phyloP scores from a whole-genome alignment of 768 basidiomycete species.

The Amanita brunnescens region DNA sequence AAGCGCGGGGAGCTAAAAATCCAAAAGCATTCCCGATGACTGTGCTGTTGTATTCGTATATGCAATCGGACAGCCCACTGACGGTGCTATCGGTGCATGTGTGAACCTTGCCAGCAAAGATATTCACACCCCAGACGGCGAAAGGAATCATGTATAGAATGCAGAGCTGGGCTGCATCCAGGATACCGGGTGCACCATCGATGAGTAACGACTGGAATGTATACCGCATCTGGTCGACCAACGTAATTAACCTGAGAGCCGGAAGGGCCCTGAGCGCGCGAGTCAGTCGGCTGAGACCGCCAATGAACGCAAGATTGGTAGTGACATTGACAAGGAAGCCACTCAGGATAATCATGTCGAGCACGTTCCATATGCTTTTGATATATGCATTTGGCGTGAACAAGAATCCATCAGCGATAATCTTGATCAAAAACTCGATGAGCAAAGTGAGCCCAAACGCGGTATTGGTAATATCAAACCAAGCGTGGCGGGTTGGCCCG shows the following conservation, averaged over 20 bases:
- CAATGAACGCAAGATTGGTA: constrained; percentile 64
- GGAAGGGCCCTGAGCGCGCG: constrained; percentile 82
- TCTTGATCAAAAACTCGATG: constrained; percentile 81
- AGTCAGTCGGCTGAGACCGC: constrained; percentile 74
- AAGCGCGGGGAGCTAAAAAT: constrained; percentile 77
- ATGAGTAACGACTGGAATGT: constrained; percentile 86
- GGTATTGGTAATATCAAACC: constrained; percentile 83
- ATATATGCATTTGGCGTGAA: constrained; percentile 91
- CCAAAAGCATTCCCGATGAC: constrained; percentile 53
- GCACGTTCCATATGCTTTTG: constrained; percentile 83
- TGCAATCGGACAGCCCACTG: constrained; percentile 54
- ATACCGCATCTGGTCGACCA: constrained; percentile 77
- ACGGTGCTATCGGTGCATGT: constrained; percentile 66
- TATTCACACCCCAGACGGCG: constrained; percentile 90
- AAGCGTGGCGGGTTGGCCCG: constrained; percentile 57
- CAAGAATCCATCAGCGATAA: constrained; percentile 86
- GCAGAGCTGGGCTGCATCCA: constrained; percentile 86
- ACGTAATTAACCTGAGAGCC: constrained; percentile 82
- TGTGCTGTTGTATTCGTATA: constrained; percentile 62
- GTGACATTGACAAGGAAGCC: constrained; percentile 70
- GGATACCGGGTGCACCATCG: constrained; percentile 72
- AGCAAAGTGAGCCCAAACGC: constrained; percentile 64
- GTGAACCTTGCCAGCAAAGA: constrained; percentile 82
- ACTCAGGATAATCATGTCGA: constrained; percentile 80
- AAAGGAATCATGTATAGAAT: constrained; percentile 89